These are phyloP conservation scores for Elsinoe necatrix DNA, from an alignment of 2,329 filamentous ascomycete genomes.

Conservation along the genomic window DNA sequence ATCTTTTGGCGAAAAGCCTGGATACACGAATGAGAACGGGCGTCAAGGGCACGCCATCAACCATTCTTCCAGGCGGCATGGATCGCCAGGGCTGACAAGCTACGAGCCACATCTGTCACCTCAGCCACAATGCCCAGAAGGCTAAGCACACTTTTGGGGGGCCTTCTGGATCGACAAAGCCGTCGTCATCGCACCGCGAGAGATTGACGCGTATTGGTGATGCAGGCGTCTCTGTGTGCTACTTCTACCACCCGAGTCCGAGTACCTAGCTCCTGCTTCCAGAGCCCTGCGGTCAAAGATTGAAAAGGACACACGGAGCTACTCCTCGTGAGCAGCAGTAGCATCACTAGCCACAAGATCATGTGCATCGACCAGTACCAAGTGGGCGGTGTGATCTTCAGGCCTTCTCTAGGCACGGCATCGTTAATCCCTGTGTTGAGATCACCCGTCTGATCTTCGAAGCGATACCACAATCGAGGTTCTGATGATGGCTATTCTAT, in stretches of 20 bases:
- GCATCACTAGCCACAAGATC: not conserved
- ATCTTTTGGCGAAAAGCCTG: not conserved
- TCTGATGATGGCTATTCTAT: not conserved
- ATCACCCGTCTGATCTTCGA: slow-evolving; percentile 2
- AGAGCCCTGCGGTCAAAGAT: no score
- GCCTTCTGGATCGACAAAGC: not conserved
- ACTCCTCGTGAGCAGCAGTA: not conserved
- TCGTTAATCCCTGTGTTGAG: not conserved
- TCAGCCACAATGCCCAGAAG: not conserved
- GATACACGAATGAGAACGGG: not conserved
- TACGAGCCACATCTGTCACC: slow-evolving; percentile 1
- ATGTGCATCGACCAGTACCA: not conserved
- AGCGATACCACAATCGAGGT: not conserved
- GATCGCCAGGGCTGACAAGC: not conserved
- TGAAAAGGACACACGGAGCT: not conserved
- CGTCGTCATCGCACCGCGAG: not conserved
- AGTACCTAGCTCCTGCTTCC: no score
- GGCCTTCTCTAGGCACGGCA: not conserved
- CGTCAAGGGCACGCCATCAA: not conserved
- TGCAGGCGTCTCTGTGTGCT: not conserved
- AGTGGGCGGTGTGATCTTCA: not conserved
- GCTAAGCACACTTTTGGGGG: not conserved
- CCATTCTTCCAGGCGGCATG: not conserved
- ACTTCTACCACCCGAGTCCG: not conserved
- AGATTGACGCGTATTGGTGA: not conserved